Base-by-base conservation (phyloP, 345 rosid genomes). In the Brassica rapa region DNA sequence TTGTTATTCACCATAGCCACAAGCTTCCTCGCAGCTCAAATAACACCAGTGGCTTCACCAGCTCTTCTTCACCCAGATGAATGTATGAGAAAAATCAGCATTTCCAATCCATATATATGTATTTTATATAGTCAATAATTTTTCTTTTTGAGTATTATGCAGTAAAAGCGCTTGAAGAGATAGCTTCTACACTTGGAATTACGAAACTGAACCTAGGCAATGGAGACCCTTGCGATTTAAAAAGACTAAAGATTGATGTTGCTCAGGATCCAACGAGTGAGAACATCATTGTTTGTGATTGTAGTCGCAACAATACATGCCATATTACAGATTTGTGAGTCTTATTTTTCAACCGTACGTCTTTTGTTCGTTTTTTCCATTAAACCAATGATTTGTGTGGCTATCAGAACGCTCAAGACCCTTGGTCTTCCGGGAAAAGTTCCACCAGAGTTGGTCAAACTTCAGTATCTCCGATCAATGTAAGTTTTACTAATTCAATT, bases 281-380 rank as follows among this genome's bases (percentile, higher is more conserved):
- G 1, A 77, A 70, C 70, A 5, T 6, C 9, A 25, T 77, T 46
- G 2, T 0, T 14, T 77, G 80, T 70, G 33, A 61, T 33, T 77
- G 80, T 62, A 53, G 9, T 51, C 15, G 66, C 19, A 37, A 74
- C 19, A 46, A 62, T 23, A 77, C 76, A 49, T 77, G 81, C 55
- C 81, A 64, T 70, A 62, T 77, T 16, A 77, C 81, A 32, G 30
- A 23, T 0, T 21, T 77, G 81, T 77, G 21, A 70, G 80, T 77
- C 5, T 49, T 51, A 6, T 49, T 70, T 19, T 39, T 8, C 46
- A 39, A 39, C 46, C 12, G 46, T 39, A 39, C 3, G 37, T 32
- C 37, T 32, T 32, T 32, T 32, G 37, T 25, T 14, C 8, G 49
- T 43, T 2, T 3, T 61, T 8, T 23, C 62, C 12, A 57, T 9